Evolutionary conservation across 768 basidiomycete genomes (phyloP).

Genomic region (Amanita jacksonii): DNA sequence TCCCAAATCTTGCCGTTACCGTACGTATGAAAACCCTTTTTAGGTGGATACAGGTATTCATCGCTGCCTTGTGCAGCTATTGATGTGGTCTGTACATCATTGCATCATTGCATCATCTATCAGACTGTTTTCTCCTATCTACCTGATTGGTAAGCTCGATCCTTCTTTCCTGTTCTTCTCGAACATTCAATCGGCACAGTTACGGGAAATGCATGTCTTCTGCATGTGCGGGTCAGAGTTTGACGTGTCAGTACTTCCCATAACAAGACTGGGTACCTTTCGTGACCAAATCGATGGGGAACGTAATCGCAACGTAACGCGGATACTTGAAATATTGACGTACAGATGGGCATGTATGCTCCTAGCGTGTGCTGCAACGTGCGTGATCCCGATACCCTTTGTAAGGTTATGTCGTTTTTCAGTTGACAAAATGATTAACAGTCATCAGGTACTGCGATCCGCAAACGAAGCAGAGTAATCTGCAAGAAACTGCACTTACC

Average conservation of each 20-base stretch:
- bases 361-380: constrained; percentile 39
- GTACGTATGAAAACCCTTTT: constrained; percentile 14
- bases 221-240: constrained; percentile 57
- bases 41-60: not conserved
- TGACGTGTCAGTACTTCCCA: constrained; percentile 36
- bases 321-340: constrained; percentile 46
- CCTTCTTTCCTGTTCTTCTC: not conserved
- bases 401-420: constrained; percentile 23
- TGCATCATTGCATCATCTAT: constrained; percentile 51
- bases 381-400: constrained; percentile 54
- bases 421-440: constrained; percentile 1
- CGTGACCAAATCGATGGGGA: constrained; percentile 27
- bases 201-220: constrained; percentile 59
- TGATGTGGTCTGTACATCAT: constrained; percentile 40
- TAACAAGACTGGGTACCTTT: too few species aligned
- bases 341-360: constrained; percentile 55
- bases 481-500: too few species aligned
- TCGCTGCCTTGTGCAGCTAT: constrained; percentile 24
- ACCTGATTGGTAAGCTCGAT: constrained; percentile 46
- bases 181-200: constrained; percentile 14
- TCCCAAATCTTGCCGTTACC: constrained; percentile 41
- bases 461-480: constrained; percentile 31
- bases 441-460: constrained; percentile 27
- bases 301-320: constrained; percentile 39
- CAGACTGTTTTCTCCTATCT: constrained; percentile 49